Conservation (phyloP, 2,329 filamentous ascomycete genomes). For the Teratosphaeria epicoccoides region DNA sequence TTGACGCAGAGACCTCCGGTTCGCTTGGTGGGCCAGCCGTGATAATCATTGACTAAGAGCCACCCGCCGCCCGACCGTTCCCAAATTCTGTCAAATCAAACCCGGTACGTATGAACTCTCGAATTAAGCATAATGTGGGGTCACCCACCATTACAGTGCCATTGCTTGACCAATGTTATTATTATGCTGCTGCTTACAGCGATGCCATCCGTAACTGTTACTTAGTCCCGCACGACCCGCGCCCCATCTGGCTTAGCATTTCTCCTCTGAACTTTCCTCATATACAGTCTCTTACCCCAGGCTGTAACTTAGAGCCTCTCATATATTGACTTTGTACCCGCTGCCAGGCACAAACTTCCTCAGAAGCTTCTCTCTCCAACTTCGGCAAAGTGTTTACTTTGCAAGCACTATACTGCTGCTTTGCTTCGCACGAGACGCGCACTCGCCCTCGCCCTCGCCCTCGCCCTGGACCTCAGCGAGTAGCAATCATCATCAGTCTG, state of each 20-base stretch:
- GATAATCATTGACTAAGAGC: conserved; percentile 7
- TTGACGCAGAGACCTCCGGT: background rate
- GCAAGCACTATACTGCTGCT: too few relatives aligned
- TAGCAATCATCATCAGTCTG: background rate
- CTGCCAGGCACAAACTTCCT: conserved; percentile 1
- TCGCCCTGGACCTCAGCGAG: background rate
- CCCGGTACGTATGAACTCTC: conserved; percentile 19
- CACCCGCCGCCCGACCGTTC: conserved; percentile 14
- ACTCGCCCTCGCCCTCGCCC: too few relatives aligned
- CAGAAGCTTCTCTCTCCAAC: background rate
- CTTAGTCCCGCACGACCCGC: background rate
- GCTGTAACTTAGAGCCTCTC: background rate
- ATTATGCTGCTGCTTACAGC: background rate
- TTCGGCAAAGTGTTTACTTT: background rate
- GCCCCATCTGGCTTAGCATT: background rate
- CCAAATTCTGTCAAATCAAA: conserved; percentile 18
- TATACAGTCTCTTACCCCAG: background rate
- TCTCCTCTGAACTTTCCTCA: background rate
- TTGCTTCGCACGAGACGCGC: background rate
- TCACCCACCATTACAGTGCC: background rate
- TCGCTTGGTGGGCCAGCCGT: background rate
- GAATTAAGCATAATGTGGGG: conserved; percentile 24
- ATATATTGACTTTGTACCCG: conserved; percentile 2
- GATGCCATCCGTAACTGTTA: background rate
- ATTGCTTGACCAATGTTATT: background rate